Base-by-base conservation (phyloP, 2,329 filamentous ascomycete species). In the Chalara sp. region DNA sequence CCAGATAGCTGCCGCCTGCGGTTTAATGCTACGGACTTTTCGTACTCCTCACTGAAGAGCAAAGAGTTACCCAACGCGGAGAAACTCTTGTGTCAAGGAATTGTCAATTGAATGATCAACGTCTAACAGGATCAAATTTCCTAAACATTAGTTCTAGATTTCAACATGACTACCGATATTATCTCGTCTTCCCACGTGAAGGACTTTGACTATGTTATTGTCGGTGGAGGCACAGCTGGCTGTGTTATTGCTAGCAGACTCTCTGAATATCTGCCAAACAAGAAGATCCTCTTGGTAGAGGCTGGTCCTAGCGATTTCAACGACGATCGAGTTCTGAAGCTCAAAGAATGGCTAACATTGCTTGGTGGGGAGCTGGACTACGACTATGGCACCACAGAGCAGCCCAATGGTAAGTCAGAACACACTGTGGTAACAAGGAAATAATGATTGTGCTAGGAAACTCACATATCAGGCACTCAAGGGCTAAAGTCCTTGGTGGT, bases 351-450 rank as follows among this genome's bases (percentile, higher is more conserved):
- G 90, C 76, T 95, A 57, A 82, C 78, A 57, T 76, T 96, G 47
- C 81, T 96, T 31, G 90, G 90, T 57, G 88, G 89, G 64, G 83
- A 95, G 65, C 79, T 95, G 54, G 90, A 96, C 72, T 95, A 92
- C 70, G 89, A 95, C 70, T 95, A 95, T 70, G 81, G 81, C 63
- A 95, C 89, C 40, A 62, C 84, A 45, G 89, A 95, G 71, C 90
- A 96, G 74, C 89, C 89, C 57, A 93, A 82, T 73, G 89, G 89
- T 67, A 93, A 92, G 75, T 89, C 41, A 33, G 42, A 44, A 21
- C 11, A 3, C 6, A 35, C 5, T 46, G 28, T 30, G 31, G 39
- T 43, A 47, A 50, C 35, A n/a, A 13, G 33, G 13, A 46, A 31
- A 53, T 41, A 46, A 58, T 59, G 41, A 61, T 46, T 51, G 53